Base-by-base conservation (phyloP, 202 grass and related monocot species). In the Panicum virgatum region DNA sequence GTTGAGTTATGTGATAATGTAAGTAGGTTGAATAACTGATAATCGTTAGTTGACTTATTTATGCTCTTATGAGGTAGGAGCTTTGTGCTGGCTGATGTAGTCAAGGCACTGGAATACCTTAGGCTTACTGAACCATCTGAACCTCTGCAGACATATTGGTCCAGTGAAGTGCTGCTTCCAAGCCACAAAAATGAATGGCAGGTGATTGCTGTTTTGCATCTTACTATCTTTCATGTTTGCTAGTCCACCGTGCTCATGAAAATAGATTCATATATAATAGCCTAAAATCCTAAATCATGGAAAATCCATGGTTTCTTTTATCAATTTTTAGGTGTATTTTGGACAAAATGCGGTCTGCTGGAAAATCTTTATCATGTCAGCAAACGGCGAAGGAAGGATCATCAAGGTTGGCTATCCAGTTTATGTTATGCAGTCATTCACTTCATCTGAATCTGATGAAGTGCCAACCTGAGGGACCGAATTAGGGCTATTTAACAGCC, bases 111-210 rank as follows among this genome's bases (percentile, higher is more conserved):
- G 92, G 88, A 43, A 82, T 80, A 80, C 37, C 70, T 34, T 76
- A 85, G 84, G 64, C 48, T 63, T n/a, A 80, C 48, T 0, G 90
- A 98, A 65, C 90, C 96, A 66, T 91, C 90, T 66, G 74, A 83
- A 88, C 90, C 86, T 25, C 79, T 98, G 66, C 74, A 80, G 73
- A 93, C 84, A 70, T 98, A 91, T 76, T 75, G 92, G 36, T 96
- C 93, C 0, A 86, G 84, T 58, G 70, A 83, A 74, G 86, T 84
- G 12, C 30, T 97, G 79, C 80, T 80, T 42, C 86, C 73, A 16
- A 93, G 62, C 58, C 64, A 63, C 54, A 93, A 97, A 86, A 83
- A 85, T 32, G 82, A 93, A 85, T 67, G 84, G 8, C 19, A 80
- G 86, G 93, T 93, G 73, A 90, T 58, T 27, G 50, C 54, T 6